A percentile compares a stretch with the other conserved stretches of the same genome.
Evolutionary conservation across 352 stramenopile species (phyloP).

Genomic region (Pythium guiyangense): DNA sequence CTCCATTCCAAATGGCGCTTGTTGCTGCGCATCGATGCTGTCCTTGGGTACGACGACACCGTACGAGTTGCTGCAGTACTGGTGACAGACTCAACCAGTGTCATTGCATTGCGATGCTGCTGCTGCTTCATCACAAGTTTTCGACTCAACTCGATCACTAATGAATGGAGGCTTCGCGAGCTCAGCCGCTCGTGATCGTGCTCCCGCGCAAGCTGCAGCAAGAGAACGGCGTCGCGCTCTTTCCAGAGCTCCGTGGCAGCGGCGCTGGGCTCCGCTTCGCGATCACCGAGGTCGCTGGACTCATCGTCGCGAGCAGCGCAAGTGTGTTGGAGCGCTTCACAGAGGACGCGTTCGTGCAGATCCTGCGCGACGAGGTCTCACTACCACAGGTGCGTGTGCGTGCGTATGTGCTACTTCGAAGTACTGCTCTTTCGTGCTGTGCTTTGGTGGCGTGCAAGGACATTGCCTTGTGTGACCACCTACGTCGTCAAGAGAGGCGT

Average conservation of each 20-base stretch:
- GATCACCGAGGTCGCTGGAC: conserved; percentile 52
- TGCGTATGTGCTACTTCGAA: background rate
- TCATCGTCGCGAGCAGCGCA: conserved; percentile 38
- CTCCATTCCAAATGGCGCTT: no score
- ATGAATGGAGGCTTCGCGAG: no score
- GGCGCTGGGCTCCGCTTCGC: conserved; percentile 38
- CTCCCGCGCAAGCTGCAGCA: conserved; percentile 53
- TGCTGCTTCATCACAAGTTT: no score
- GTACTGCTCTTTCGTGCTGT: background rate
- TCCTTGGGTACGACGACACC: no score
- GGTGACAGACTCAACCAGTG: no score
- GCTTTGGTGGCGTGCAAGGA: no score
- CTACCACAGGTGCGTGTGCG: conserved; percentile 30
- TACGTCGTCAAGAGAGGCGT: no score
- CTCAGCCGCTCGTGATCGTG: conserved; percentile 31
- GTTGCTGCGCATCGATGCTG: no score
- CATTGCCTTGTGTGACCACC: no score
- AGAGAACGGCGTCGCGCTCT: conserved; percentile 33
- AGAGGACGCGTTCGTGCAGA: conserved; percentile 30
- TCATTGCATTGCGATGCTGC: no score
- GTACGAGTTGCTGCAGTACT: no score
- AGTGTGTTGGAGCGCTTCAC: conserved; percentile 25
- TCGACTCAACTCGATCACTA: no score
- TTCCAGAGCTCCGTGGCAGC: background rate
- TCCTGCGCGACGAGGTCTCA: conserved; percentile 46